A percentile compares a stretch with the other conserved stretches of the same genome.
Evolutionary conservation across 2,329 filamentous ascomycete genomes (phyloP).

Genomic region (Fusarium lateritium): DNA sequence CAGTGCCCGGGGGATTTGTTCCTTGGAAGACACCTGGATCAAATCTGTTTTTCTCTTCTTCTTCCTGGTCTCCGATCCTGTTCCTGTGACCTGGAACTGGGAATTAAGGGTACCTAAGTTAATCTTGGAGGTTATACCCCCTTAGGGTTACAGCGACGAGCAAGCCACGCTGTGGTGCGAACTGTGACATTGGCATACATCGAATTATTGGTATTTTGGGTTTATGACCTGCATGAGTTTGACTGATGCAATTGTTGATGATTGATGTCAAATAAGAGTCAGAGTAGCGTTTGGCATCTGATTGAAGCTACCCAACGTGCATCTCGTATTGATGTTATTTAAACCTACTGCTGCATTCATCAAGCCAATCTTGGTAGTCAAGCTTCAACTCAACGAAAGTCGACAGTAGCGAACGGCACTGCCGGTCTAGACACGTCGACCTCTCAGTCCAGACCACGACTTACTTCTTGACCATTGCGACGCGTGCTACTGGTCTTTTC

Average conservation of each 20-base stretch:
- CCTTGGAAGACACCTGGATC: constrained; percentile 21
- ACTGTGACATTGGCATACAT: constrained; percentile 1
- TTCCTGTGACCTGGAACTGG: constrained; percentile 17
- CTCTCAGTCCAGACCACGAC: constrained; percentile 4
- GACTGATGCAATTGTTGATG: background rate
- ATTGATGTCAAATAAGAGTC: constrained; percentile 3
- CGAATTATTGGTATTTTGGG: constrained; percentile 6
- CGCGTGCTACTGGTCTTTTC: constrained; percentile 4
- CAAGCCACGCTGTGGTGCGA: constrained; percentile 29
- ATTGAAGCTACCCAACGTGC: constrained; percentile 24
- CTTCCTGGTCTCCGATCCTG: background rate
- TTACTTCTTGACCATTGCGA: constrained; percentile 9
- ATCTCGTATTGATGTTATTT: constrained; percentile 26
- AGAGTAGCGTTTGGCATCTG: constrained; percentile 15
- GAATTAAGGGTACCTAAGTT: constrained; percentile 1
- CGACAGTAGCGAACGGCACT: background rate
- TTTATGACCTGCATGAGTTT: constrained; percentile 10
- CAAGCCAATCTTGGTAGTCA: background rate
- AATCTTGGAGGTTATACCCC: background rate
- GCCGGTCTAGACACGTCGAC: constrained; percentile 11
- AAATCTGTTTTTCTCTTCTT: background rate
- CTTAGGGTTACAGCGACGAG: constrained; percentile 33
- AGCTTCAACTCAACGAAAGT: background rate
- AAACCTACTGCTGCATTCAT: constrained; percentile 13
- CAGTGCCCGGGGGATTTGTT: constrained; percentile 7